Percentiles rank a stretch among this genome's conserved stretches.
Evolutionary conservation across 495 filamentous ascomycete species (phyloP).

Genomic region (Xylaria longipes): DNA sequence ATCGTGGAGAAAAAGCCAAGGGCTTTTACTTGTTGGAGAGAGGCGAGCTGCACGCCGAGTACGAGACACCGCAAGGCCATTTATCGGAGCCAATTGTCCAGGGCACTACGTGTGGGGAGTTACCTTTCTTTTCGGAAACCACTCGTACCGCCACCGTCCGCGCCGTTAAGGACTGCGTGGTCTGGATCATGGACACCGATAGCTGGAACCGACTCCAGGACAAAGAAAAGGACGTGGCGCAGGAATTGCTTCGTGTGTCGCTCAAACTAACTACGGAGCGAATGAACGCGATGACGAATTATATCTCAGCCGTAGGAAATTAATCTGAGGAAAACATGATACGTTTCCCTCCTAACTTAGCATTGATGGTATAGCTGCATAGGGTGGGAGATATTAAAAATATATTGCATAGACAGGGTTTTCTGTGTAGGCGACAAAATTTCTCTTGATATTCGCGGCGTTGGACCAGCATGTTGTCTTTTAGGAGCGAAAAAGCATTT

Average conservation of each 20-base stretch:
- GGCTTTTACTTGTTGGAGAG: slow-evolving; percentile 92
- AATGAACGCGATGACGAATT: slow-evolving; percentile 83
- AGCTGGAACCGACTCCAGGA: slow-evolving; percentile 75
- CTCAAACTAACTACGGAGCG: slow-evolving; percentile 89
- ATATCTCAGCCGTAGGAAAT: slow-evolving; percentile 48
- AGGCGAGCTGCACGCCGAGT: slow-evolving; percentile 88
- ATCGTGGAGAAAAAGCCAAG: slow-evolving; percentile 69
- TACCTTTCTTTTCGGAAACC: slow-evolving; percentile 94
- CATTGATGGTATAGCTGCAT: neutral
- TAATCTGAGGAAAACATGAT: slow-evolving; percentile 15
- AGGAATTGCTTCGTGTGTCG: slow-evolving; percentile 81
- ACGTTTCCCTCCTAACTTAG: neutral
- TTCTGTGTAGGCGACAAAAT: neutral
- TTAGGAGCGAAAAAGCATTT: neutral
- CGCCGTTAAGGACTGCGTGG: slow-evolving; percentile 79
- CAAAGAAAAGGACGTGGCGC: slow-evolving; percentile 74
- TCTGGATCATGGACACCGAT: slow-evolving; percentile 76
- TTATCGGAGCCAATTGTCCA: slow-evolving; percentile 92
- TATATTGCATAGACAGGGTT: neutral
- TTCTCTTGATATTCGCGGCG: neutral
- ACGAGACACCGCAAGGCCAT: slow-evolving; percentile 85
- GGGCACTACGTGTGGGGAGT: slow-evolving; percentile 92
- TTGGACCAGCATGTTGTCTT: slow-evolving; percentile 1
- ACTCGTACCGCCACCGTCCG: slow-evolving; percentile 83
- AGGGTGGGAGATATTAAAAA: neutral